These are phyloP conservation scores for Epichloe glyceriae DNA, from an alignment of 2,329 filamentous ascomycete species.

Conservation along the genomic window DNA sequence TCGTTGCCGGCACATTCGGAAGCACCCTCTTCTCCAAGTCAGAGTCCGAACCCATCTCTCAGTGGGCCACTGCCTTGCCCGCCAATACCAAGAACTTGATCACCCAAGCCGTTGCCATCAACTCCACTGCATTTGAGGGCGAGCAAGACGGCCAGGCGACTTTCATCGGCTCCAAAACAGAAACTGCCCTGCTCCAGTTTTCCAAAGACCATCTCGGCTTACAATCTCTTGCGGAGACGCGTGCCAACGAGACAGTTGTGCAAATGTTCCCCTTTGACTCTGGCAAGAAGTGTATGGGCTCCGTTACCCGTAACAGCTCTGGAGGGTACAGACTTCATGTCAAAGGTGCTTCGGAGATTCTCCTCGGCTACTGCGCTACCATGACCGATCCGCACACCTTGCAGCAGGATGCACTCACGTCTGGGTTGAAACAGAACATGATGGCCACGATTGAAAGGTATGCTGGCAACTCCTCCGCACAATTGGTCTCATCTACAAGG, in stretches of 20 bases:
- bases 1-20: slow-evolving; percentile 48
- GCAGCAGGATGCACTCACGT: slow-evolving; percentile 41
- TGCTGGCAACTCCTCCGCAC: slow-evolving; percentile 71
- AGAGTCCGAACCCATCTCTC: slow-evolving; percentile 20
- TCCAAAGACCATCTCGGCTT: slow-evolving; percentile 55
- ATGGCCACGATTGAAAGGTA: slow-evolving; percentile 55
- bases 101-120: slow-evolving; percentile 46
- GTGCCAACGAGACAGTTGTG: slow-evolving; percentile 43
- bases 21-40: slow-evolving; percentile 10
- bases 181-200: slow-evolving; percentile 60
- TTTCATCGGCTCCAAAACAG: slow-evolving; percentile 68
- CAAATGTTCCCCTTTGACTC: slow-evolving; percentile 69
- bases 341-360: slow-evolving; percentile 53
- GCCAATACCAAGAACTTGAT: slow-evolving; percentile 35
- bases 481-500: slow-evolving; percentile 71
- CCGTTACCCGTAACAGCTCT: slow-evolving; percentile 36
- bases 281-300: slow-evolving; percentile 58
- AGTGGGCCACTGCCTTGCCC: slow-evolving; percentile 18
- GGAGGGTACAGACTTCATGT: slow-evolving; percentile 42
- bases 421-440: slow-evolving; percentile 26
- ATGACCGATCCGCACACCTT: slow-evolving; percentile 31
- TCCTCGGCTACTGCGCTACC: slow-evolving; percentile 41
- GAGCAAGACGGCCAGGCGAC: slow-evolving; percentile 51
- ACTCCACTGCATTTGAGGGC: slow-evolving; percentile 66
- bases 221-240: slow-evolving; percentile 50